These are phyloP conservation scores for Vigna unguiculata DNA, from an alignment of 306 rosid species.

Conservation along the genomic window DNA sequence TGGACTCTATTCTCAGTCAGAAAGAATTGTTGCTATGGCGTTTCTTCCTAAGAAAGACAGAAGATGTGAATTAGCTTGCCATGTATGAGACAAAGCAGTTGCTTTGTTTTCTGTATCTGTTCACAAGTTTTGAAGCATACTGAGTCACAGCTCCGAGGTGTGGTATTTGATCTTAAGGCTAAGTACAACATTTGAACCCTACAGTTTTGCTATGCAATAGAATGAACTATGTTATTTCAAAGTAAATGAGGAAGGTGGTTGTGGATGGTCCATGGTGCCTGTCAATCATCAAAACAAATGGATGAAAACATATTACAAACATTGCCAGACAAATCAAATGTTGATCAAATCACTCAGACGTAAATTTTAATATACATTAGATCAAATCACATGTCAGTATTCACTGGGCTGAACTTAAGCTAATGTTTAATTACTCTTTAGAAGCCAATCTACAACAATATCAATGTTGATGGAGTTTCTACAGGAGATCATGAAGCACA, in stretches of 20 bases:
- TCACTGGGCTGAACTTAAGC: background rate
- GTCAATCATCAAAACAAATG: background rate
- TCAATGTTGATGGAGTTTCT: conserved; percentile 73
- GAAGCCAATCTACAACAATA: conserved; percentile 64
- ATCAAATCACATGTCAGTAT: conserved; percentile 23
- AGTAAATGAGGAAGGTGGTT: no score
- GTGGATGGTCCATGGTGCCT: background rate
- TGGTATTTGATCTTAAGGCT: background rate
- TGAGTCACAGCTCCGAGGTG: background rate
- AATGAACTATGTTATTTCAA: background rate
- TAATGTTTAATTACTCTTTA: conserved; percentile 67
- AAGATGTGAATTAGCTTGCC: no score
- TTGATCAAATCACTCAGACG: no score
- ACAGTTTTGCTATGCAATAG: background rate
- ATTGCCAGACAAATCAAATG: no score
- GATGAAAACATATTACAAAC: no score
- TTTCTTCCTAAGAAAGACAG: no score
- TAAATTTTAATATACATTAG: no score
- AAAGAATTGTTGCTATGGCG: no score
- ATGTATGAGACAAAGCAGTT: background rate
- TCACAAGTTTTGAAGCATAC: background rate
- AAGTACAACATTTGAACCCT: background rate
- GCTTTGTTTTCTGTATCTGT: background rate
- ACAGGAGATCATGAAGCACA: conserved; percentile 80
- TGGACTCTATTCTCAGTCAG: no score